These are phyloP conservation scores for Colletotrichum sublineola DNA, from an alignment of 2,329 filamentous ascomycete genomes.

Conservation along the genomic window DNA sequence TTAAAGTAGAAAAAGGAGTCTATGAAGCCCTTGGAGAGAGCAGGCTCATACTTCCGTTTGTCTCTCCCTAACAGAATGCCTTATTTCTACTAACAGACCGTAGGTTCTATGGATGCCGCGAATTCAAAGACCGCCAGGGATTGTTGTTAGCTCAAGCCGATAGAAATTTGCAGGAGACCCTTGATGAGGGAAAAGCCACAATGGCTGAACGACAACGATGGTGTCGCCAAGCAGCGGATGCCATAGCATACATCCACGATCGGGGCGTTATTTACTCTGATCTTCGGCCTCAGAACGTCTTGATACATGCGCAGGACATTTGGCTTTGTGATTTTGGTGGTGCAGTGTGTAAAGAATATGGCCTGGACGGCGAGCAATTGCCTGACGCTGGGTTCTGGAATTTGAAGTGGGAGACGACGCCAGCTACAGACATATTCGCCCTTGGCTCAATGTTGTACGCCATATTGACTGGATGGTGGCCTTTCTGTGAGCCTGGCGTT, in stretches of 20 bases:
- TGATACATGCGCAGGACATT: too few species aligned
- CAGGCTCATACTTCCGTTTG: not conserved
- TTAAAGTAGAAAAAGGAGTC: not conserved
- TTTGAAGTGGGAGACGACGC: constrained; percentile 9
- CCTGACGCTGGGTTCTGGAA: constrained; percentile 20
- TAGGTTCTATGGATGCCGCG: not conserved
- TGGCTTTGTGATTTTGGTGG: too few species aligned
- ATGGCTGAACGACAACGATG: not conserved
- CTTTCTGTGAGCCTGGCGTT: constrained; percentile 5
- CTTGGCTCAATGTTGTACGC: constrained; percentile 14
- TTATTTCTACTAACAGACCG: not conserved
- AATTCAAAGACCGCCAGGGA: not conserved
- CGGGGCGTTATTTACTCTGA: not conserved
- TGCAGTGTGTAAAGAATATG: too few species aligned
- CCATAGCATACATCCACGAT: not conserved
- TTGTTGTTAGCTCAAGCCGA: not conserved
- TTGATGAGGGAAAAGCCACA: not conserved
- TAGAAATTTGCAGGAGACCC: not conserved
- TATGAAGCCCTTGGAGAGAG: not conserved
- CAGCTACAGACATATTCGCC: constrained; percentile 11
- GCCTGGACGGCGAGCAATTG: not conserved
- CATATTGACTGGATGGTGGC: constrained; percentile 7
- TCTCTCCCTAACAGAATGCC: not conserved
- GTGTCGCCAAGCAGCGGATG: not conserved
- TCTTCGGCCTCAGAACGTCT: not conserved